Conservation (phyloP, 805 yeast genomes). For the Saturnispora dispora region DNA sequence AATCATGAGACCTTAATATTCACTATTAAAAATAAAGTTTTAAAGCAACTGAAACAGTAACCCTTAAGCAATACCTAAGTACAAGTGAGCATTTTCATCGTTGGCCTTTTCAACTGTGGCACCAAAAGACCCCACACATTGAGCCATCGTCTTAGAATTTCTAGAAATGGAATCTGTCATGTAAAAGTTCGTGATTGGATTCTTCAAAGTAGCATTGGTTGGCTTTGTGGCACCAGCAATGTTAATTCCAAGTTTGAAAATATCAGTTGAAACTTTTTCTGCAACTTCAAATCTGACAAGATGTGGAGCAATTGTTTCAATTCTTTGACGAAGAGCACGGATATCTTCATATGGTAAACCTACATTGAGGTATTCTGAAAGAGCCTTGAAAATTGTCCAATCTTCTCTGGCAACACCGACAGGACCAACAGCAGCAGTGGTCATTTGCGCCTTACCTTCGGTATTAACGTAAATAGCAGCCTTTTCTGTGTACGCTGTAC, state of each 20-base stretch:
- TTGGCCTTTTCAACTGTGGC: conserved; percentile 51
- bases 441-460: conserved; percentile 79
- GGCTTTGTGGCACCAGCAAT: conserved; percentile 30
- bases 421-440: conserved; percentile 80
- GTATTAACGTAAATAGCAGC: conserved; percentile 79
- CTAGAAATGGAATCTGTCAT: conserved; percentile 83
- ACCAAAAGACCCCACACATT: conserved; percentile 66
- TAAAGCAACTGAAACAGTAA: not conserved
- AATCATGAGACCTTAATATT: conserved; percentile 1
- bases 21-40: conserved; percentile 1
- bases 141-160: conserved; percentile 86
- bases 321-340: conserved; percentile 56
- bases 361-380: conserved; percentile 64
- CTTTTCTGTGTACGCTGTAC: conserved; percentile 84
- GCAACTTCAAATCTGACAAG: conserved; percentile 64
- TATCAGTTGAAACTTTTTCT: conserved; percentile 54
- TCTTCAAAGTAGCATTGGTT: conserved; percentile 39
- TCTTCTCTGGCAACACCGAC: conserved; percentile 90
- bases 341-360: conserved; percentile 71
- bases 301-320: conserved; percentile 74
- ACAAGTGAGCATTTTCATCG: conserved; percentile 35
- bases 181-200: conserved; percentile 76
- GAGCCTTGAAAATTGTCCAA: conserved; percentile 80
- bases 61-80: conserved; percentile 25
- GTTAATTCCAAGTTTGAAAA: conserved; percentile 49